These are phyloP conservation scores for Euclidium syriacum DNA, from an alignment of 345 rosid species.

Conservation along the genomic window DNA sequence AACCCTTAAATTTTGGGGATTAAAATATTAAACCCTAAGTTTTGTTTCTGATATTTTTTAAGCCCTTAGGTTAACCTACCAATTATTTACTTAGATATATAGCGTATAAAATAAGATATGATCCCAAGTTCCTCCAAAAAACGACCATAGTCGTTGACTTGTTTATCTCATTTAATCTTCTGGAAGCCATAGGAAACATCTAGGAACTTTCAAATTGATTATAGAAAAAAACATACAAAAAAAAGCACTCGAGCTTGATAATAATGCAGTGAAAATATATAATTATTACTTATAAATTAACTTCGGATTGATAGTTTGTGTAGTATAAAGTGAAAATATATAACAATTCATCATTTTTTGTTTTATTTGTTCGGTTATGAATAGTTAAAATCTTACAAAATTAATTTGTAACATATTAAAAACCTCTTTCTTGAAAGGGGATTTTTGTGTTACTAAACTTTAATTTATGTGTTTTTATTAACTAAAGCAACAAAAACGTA, in stretches of 20 bases:
- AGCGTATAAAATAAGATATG: slow-evolving; percentile 22
- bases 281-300: not conserved
- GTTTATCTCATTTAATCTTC: slow-evolving; percentile 18
- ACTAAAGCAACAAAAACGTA: not conserved
- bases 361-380: not conserved
- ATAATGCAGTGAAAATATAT: not conserved
- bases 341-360: not conserved
- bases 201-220: slow-evolving; percentile 18
- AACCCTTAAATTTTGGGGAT: slow-evolving; percentile 11
- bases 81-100: slow-evolving; percentile 8
- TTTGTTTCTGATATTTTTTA: not conserved
- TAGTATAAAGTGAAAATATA: too few species aligned
- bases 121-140: slow-evolving; percentile 15
- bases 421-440: not conserved
- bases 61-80: slow-evolving; percentile 21
- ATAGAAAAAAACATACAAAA: not conserved
- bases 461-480: not conserved
- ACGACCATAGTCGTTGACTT: slow-evolving; percentile 31
- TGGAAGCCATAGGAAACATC: slow-evolving; percentile 22
- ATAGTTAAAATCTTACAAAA: not conserved
- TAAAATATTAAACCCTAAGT: slow-evolving; percentile 20
- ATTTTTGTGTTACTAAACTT: not conserved
- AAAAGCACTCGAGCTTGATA: not conserved
- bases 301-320: not conserved
- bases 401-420: not conserved